Percentiles rank a stretch among this genome's conserved stretches.
phyloP scores from a whole-genome alignment of 192 early-diverging fungal species.

The Backusella tuberculispora region DNA sequence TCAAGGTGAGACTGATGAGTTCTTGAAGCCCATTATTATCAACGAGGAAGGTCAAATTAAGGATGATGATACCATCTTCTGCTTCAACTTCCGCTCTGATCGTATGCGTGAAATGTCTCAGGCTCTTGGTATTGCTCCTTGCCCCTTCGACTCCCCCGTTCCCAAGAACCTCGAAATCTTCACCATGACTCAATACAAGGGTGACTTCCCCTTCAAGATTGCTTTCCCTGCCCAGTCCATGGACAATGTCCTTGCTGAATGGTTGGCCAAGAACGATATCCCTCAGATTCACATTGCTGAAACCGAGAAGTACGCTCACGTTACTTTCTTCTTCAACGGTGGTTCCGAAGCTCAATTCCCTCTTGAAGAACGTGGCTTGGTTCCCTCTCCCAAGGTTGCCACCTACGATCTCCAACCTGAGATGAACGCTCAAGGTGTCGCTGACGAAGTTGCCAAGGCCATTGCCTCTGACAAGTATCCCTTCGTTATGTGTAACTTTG shows the following conservation, averaged over 20 bases:
- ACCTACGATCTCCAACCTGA: conserved; percentile 97
- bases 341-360: conserved; percentile 92
- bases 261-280: conserved; percentile 87
- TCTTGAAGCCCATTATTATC: conserved; percentile 98
- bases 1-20: conserved; percentile 97
- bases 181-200: conserved; percentile 98
- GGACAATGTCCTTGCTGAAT: conserved; percentile 98
- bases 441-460: conserved; percentile 86
- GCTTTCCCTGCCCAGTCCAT: conserved; percentile 97
- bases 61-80: conserved; percentile 89
- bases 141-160: conserved; percentile 81
- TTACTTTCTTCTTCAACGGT: conserved; percentile 99
- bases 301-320: conserved; percentile 99
- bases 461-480: conserved; percentile 80
- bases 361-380: conserved; percentile 87
- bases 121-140: conserved; percentile 83
- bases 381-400: conserved; percentile 92
- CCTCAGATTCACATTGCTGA: conserved; percentile 97
- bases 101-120: conserved; percentile 94
- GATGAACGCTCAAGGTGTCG: conserved; percentile 92
- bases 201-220: conserved; percentile 92
- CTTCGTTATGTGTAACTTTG: conserved; percentile 99
- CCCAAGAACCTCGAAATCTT: conserved; percentile 85
- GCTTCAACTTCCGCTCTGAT: conserved; percentile 99
- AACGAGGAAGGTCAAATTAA: conserved; percentile 76